These are phyloP conservation scores for Phialophora chinensis DNA, from an alignment of 2,329 filamentous ascomycete species.

Conservation along the genomic window DNA sequence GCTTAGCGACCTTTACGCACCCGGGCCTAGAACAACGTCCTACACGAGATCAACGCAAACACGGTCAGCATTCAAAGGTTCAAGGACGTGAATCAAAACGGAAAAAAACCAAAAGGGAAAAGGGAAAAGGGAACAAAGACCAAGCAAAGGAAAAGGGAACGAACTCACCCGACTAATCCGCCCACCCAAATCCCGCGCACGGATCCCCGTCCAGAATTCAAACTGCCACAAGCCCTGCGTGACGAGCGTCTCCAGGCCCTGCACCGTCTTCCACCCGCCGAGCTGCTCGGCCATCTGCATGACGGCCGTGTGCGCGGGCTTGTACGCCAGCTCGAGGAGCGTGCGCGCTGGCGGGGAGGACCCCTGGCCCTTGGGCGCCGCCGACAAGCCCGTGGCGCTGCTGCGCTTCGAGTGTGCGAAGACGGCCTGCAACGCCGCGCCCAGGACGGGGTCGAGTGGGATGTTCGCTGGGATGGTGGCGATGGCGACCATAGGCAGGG, in stretches of 20 bases:
- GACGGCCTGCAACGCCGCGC: slow-evolving; percentile 65
- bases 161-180: slow-evolving; percentile 49
- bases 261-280: slow-evolving; percentile 77
- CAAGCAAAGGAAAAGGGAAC: not conserved
- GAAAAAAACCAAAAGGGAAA: not conserved
- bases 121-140: not conserved
- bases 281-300: slow-evolving; percentile 78
- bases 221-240: slow-evolving; percentile 87
- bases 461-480: slow-evolving; percentile 90
- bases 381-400: not conserved
- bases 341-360: slow-evolving; percentile 18
- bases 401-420: slow-evolving; percentile 46
- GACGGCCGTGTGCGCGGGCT: slow-evolving; percentile 78
- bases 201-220: slow-evolving; percentile 81
- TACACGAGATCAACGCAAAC: slow-evolving; percentile 2
- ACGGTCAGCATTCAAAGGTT: not conserved
- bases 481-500: slow-evolving; percentile 73
- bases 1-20: slow-evolving; percentile 10
- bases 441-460: slow-evolving; percentile 75
- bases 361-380: slow-evolving; percentile 20
- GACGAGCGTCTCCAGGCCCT: slow-evolving; percentile 85
- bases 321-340: slow-evolving; percentile 95
- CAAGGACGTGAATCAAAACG: not conserved
- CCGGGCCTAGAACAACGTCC: slow-evolving; percentile 34
- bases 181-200: slow-evolving; percentile 32